Conservation (phyloP, 495 filamentous ascomycete species). For the Lasiosphaeria hispida region DNA sequence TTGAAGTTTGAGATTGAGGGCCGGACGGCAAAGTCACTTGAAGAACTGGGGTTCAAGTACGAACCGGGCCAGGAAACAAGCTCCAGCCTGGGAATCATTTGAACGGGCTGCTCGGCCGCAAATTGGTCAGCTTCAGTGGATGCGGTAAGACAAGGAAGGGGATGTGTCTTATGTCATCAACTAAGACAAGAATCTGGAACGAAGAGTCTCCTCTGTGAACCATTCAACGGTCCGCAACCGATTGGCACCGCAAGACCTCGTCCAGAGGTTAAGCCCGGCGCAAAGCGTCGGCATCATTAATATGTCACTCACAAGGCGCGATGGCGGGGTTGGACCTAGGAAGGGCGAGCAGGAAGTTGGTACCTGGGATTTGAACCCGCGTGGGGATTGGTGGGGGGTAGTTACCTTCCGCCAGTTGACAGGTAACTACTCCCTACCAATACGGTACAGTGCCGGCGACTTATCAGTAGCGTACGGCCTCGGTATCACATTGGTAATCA, state of each 20-base stretch:
- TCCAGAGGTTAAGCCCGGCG: no score
- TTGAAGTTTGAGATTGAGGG: slow-evolving; percentile 44
- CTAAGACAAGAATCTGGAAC: not conserved
- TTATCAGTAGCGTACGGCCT: no score
- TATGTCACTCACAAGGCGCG: not conserved
- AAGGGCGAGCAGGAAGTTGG: not conserved
- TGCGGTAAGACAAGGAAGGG: not conserved
- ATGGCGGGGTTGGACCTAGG: not conserved
- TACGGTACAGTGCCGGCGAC: no score
- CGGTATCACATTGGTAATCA: no score
- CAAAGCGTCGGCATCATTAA: not conserved
- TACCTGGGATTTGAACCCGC: not conserved
- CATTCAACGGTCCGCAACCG: not conserved
- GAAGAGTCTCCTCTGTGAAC: not conserved
- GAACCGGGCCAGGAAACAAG: slow-evolving; percentile 17
- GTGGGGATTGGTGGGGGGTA: no score
- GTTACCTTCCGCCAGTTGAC: no score
- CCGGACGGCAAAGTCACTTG: slow-evolving; percentile 38
- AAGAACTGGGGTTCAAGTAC: slow-evolving; percentile 44
- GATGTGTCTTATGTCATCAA: slow-evolving; percentile 2
- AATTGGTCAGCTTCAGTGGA: not conserved
- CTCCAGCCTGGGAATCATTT: not conserved
- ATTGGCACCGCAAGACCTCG: not conserved
- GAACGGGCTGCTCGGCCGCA: not conserved
- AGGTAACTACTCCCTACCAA: no score